These are phyloP conservation scores for Nicotiana benthamiana DNA, from an alignment of 257 asterid species.

Conservation along the genomic window DNA sequence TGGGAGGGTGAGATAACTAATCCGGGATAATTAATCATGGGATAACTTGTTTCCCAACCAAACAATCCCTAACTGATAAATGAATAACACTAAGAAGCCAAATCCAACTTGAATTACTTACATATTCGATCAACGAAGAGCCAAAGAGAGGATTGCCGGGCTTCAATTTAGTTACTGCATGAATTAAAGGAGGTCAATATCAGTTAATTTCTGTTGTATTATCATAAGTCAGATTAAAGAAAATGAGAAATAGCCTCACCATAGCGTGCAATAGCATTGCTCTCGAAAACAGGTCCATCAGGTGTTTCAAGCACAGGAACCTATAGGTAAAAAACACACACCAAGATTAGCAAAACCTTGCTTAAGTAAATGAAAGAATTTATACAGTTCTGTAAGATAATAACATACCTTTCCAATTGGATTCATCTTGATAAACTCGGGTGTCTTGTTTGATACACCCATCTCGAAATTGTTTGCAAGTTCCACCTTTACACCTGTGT, in stretches of 20 bases:
- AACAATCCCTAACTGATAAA: not conserved
- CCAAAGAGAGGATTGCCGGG: conserved; percentile 51
- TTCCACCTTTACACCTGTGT: conserved; percentile 52
- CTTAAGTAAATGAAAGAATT: not conserved
- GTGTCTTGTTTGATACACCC: conserved; percentile 74
- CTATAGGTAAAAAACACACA: conserved; percentile 71
- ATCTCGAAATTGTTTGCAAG: conserved; percentile 48
- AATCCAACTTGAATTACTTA: conserved; percentile 22
- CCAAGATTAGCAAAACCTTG: conserved; percentile 22
- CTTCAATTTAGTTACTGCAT: conserved; percentile 51
- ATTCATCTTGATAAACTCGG: conserved; percentile 78
- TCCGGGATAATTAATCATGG: too few relatives aligned
- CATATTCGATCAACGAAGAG: conserved; percentile 59
- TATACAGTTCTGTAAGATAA: not conserved
- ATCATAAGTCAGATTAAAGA: not conserved
- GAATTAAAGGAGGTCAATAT: not conserved
- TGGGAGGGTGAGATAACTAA: too few relatives aligned
- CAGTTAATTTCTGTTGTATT: not conserved
- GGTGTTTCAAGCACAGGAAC: conserved; percentile 91
- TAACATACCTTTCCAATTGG: conserved; percentile 72
- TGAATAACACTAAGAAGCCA: not conserved
- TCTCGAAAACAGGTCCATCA: conserved; percentile 72
- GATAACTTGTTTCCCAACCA: too few relatives aligned
- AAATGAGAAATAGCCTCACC: conserved; percentile 28
- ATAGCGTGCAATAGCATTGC: conserved; percentile 92